These are phyloP conservation scores for Elaeis oleifera DNA, from an alignment of 202 grass and related monocot genomes.

Conservation along the genomic window DNA sequence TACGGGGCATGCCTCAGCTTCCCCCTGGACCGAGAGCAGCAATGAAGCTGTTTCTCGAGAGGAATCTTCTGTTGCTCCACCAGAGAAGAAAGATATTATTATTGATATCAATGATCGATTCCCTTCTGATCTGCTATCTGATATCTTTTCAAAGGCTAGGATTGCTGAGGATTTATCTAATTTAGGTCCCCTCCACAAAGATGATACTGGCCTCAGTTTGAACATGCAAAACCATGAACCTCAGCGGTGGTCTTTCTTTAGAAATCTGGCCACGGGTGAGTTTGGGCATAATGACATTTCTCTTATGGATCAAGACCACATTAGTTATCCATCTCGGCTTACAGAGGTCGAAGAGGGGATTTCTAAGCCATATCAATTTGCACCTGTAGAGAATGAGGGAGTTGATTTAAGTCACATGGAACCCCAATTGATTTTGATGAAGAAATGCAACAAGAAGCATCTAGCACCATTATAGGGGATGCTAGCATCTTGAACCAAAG, in stretches of 20 bases:
- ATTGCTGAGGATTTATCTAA: constrained; percentile 50
- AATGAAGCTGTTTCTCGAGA: constrained; percentile 30
- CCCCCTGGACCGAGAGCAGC: constrained; percentile 26
- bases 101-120: constrained; percentile 56
- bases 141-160: constrained; percentile 83
- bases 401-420: constrained; percentile 32
- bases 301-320: constrained; percentile 38
- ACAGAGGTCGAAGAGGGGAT: constrained; percentile 42
- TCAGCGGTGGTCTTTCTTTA: constrained; percentile 88
- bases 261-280: constrained; percentile 78
- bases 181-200: constrained; percentile 34
- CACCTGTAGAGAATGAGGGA: constrained; percentile 28
- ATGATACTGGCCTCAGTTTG: constrained; percentile 76
- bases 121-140: constrained; percentile 77
- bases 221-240: constrained; percentile 88
- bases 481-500: constrained; percentile 30
- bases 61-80: constrained; percentile 33
- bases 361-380: constrained; percentile 20
- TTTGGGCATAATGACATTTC: constrained; percentile 58
- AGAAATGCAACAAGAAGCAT: constrained; percentile 40
- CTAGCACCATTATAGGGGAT: constrained; percentile 25
- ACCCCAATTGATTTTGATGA: constrained; percentile 40
- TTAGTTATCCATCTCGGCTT: constrained; percentile 9
- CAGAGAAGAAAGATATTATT: constrained; percentile 49
- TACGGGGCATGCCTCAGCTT: constrained; percentile 28